Conservation (phyloP, 345 rosid genomes). For the Hibiscus trionum region DNA sequence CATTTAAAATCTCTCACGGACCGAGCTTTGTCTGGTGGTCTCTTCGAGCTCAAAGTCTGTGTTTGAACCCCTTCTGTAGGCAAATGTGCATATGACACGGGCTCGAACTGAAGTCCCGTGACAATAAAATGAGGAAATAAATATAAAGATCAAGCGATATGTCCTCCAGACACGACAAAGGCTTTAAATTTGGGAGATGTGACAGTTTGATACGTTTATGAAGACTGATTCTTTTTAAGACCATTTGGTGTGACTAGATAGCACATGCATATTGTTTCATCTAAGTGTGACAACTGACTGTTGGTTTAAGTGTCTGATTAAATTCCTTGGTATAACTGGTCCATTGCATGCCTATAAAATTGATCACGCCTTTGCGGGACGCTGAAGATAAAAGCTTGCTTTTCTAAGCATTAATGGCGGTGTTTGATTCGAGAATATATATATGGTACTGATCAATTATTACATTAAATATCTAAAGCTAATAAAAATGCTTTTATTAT, state of each 20-base stretch:
- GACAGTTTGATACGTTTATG: constrained; percentile 6
- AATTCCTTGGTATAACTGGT: not conserved
- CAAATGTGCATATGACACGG: no score
- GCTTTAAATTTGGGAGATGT: not conserved
- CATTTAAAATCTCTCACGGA: no score
- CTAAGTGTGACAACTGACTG: constrained; percentile 11
- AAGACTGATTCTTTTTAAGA: constrained; percentile 17
- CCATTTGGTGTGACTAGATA: constrained; percentile 35
- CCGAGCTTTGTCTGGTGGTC: no score
- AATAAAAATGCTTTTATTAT: no score
- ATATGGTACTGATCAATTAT: not conserved
- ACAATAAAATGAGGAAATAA: not conserved
- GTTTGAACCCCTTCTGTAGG: no score
- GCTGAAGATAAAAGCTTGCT: not conserved
- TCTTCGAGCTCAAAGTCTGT: no score
- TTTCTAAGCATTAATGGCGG: not conserved
- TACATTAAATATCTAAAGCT: not conserved
- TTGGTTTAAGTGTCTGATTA: constrained; percentile 4
- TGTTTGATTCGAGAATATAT: not conserved
- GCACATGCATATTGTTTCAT: constrained; percentile 40
- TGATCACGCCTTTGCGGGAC: not conserved
- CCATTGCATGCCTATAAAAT: not conserved
- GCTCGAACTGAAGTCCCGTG: no score
- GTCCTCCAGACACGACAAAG: not conserved
- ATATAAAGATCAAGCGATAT: not conserved